Conservation (phyloP, 192 early-diverging fungal genomes). For the Umbelopsis isabellina region DNA sequence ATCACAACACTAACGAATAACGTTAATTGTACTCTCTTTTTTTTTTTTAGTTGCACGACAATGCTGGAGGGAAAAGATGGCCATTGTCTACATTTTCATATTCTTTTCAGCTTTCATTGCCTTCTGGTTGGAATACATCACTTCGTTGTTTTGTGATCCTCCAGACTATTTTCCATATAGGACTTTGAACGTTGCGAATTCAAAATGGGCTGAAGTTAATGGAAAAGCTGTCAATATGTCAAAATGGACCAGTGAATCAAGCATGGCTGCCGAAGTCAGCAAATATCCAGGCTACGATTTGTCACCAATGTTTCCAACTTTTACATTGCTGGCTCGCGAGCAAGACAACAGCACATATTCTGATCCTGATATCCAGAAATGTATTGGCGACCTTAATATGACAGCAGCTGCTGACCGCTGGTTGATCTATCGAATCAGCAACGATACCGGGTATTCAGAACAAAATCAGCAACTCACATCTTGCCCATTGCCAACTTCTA, state of each 20-base stretch:
- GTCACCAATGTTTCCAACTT: conserved; percentile 41
- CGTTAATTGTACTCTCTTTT: not conserved
- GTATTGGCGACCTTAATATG: conserved; percentile 29
- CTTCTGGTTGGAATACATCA: conserved; percentile 40
- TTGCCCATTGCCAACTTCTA: conserved; percentile 31
- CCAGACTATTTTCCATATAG: conserved; percentile 26
- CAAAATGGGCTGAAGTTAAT: conserved; percentile 28
- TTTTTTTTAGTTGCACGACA: conserved; percentile 22
- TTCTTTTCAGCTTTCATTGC: conserved; percentile 27
- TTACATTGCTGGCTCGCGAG: conserved; percentile 31
- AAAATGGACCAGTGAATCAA: conserved; percentile 1
- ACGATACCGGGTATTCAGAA: conserved; percentile 34
- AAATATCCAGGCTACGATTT: conserved; percentile 35
- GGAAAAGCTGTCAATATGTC: conserved; percentile 35
- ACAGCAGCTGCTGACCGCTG: conserved; percentile 33
- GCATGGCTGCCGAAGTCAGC: conserved; percentile 29
- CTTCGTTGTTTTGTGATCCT: conserved; percentile 39
- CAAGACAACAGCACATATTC: conserved; percentile 9
- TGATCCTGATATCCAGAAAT: conserved; percentile 24
- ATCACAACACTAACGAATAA: conserved; percentile 4
- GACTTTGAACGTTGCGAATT: conserved; percentile 4
- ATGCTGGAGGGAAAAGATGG: conserved; percentile 42
- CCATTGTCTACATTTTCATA: conserved; percentile 26
- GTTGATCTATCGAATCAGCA: conserved; percentile 30
- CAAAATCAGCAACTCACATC: conserved; percentile 27